A percentile compares a stretch with the other conserved stretches of the same genome.
phyloP scores from a whole-genome alignment of 768 basidiomycete species.

The Grammothele lineata region DNA sequence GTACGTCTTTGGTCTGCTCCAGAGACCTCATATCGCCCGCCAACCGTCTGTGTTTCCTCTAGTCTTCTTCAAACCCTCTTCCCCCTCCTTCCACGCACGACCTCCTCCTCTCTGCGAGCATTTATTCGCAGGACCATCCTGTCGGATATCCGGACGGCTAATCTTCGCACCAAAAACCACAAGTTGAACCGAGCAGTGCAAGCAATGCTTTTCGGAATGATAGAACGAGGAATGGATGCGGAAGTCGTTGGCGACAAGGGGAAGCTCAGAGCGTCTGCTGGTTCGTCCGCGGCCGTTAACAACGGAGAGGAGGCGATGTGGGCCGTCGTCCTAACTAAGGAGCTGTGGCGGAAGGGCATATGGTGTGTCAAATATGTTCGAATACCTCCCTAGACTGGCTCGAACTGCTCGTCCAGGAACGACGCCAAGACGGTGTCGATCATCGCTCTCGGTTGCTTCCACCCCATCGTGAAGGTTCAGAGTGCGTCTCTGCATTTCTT shows the following conservation, averaged over 20 bases:
- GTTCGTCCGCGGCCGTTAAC: conserved; percentile 23
- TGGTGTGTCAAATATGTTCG: conserved; percentile 48
- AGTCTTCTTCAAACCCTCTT: conserved; percentile 91
- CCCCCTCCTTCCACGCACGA: conserved; percentile 91
- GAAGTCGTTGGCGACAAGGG: conserved; percentile 84
- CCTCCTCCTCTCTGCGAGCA: conserved; percentile 75
- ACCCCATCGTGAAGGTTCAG: conserved; percentile 92
- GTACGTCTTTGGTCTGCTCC: conserved; percentile 43
- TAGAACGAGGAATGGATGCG: conserved; percentile 85
- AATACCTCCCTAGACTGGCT: background rate
- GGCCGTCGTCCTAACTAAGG: conserved; percentile 91
- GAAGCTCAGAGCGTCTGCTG: conserved; percentile 46
- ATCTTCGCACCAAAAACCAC: conserved; percentile 84
- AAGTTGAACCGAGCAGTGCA: conserved; percentile 96
- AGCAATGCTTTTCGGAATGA: conserved; percentile 93
- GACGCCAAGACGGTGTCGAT: conserved; percentile 93
- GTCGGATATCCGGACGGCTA: conserved; percentile 89
- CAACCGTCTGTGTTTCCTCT: background rate
- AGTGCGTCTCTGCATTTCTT: conserved; percentile 95
- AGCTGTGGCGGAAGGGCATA: conserved; percentile 89
- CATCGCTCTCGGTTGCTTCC: conserved; percentile 86
- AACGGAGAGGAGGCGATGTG: conserved; percentile 91
- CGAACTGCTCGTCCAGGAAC: conserved; percentile 43
- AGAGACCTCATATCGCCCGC: too few relatives aligned
- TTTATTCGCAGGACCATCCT: conserved; percentile 93